These are phyloP conservation scores for Colletotrichum theobromicola DNA, from an alignment of 2,329 filamentous ascomycete species.

Conservation along the genomic window DNA sequence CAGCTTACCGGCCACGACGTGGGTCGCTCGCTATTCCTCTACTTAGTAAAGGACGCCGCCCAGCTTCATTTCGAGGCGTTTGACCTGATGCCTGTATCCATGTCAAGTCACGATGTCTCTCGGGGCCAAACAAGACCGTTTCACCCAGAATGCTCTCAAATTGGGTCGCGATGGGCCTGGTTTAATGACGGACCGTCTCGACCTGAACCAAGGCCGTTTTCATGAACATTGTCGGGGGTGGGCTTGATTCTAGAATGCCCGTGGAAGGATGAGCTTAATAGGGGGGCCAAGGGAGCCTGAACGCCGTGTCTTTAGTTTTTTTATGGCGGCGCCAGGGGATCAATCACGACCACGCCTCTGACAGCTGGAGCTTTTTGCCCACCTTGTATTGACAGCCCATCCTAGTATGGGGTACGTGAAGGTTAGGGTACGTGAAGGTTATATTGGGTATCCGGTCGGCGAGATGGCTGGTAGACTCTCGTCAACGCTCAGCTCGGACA, in stretches of 20 bases:
- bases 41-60: no score
- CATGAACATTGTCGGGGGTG: neutral
- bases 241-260: neutral
- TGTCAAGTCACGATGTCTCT: neutral
- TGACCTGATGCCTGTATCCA: neutral
- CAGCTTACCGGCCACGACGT: neutral
- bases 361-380: neutral
- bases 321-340: neutral
- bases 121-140: neutral
- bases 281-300: neutral
- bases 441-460: neutral
- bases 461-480: neutral
- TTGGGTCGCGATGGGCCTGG: neutral
- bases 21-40: neutral
- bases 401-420: neutral
- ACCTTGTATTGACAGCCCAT: neutral
- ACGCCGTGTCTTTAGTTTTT: neutral
- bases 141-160: neutral
- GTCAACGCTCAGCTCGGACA: neutral
- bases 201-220: neutral
- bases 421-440: neutral
- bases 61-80: slow-evolving; percentile 1
- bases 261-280: neutral
- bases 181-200: neutral
- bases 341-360: neutral